phyloP scores from a whole-genome alignment of 106 monocot species.

The Narthecium ossifragum region DNA sequence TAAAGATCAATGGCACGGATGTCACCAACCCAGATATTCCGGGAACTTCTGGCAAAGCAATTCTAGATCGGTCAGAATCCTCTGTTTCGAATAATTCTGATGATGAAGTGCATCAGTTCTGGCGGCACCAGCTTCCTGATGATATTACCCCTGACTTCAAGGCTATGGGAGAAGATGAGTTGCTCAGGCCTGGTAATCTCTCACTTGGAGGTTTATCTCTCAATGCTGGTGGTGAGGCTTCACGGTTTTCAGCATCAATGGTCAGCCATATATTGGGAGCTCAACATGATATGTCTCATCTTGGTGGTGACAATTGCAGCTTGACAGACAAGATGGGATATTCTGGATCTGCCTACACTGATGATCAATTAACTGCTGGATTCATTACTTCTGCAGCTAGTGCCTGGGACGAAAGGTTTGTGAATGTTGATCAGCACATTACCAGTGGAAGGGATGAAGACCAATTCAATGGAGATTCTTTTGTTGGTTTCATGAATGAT shows the following conservation, averaged over 20 bases:
- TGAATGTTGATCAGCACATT: constrained; percentile 31
- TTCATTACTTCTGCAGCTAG: constrained; percentile 15
- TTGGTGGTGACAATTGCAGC: constrained; percentile 11
- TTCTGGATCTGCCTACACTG: constrained; percentile 14
- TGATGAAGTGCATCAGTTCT: constrained; percentile 64
- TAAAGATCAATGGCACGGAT: constrained; percentile 18
- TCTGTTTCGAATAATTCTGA: constrained; percentile 52
- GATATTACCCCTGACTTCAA: constrained; percentile 90
- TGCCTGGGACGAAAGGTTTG: constrained; percentile 37
- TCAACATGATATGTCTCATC: constrained; percentile 12
- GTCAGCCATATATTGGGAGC: constrained; percentile 12
- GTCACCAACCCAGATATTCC: constrained; percentile 8
- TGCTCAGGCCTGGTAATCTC: constrained; percentile 18
- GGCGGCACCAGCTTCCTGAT: constrained; percentile 79
- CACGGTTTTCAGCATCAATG: constrained; percentile 23
- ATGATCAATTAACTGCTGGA: constrained; percentile 17
- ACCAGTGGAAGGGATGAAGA: constrained; percentile 20
- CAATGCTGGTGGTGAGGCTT: constrained; percentile 29
- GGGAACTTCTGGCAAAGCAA: constrained; percentile 31
- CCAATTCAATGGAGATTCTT: constrained; percentile 26
- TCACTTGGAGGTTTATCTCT: constrained; percentile 60
- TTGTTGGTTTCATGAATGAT: constrained; percentile 26
- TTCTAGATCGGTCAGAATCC: constrained; percentile 36
- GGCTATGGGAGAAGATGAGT: constrained; percentile 31
- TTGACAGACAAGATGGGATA: constrained; percentile 20